These are phyloP conservation scores for Albizia julibrissin DNA, from an alignment of 306 rosid species.

Conservation along the genomic window DNA sequence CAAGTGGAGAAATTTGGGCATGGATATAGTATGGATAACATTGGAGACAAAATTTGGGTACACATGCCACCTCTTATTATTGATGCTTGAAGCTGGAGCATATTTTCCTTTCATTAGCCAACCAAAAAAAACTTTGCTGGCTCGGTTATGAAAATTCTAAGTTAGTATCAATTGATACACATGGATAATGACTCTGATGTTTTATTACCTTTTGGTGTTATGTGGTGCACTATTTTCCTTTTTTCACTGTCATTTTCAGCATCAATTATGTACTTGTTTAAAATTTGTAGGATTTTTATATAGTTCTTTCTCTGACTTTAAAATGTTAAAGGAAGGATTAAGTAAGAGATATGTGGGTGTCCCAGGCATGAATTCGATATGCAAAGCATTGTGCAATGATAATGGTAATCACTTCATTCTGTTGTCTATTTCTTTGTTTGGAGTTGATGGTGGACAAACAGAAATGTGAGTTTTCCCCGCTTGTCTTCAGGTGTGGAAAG, in stretches of 20 bases:
- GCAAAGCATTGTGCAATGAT: slow-evolving; percentile 78
- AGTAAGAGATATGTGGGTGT: slow-evolving; percentile 81
- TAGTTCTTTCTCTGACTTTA: slow-evolving; percentile 47
- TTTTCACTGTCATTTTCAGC: background rate
- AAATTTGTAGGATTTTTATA: slow-evolving; percentile 20
- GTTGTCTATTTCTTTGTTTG: slow-evolving; percentile 28
- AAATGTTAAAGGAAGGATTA: slow-evolving; percentile 62
- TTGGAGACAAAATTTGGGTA: no score
- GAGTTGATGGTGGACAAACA: slow-evolving; percentile 29
- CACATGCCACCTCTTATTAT: no score
- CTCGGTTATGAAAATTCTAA: background rate
- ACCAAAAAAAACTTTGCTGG: background rate
- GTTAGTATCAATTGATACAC: background rate
- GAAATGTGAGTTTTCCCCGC: slow-evolving; percentile 9
- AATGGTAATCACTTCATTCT: slow-evolving; percentile 53
- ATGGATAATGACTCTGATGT: background rate
- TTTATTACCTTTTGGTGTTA: background rate
- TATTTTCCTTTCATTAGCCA: no score
- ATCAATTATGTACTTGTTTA: slow-evolving; percentile 4
- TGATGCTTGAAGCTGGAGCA: no score
- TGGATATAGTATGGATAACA: no score
- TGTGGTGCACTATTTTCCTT: background rate
- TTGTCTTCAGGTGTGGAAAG: slow-evolving; percentile 71
- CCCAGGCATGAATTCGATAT: slow-evolving; percentile 95
- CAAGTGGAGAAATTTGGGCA: no score